A percentile compares a stretch with the other conserved stretches of the same genome.
phyloP scores from a whole-genome alignment of 305 asterid species.

The Rubia tinctorum region DNA sequence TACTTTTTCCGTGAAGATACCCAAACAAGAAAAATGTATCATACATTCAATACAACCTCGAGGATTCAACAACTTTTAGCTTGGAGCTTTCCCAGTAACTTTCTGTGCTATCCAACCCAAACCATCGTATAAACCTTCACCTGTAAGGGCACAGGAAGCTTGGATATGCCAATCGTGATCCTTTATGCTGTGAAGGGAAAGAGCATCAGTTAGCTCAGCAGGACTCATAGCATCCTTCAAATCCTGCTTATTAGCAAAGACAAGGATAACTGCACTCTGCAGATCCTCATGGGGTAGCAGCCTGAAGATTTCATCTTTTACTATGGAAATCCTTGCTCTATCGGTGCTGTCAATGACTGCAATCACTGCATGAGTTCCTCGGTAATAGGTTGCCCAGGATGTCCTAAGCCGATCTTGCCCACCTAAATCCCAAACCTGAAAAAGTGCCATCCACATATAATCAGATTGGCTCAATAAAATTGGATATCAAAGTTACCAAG shows the following conservation, averaged over 20 bases:
- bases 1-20: not conserved
- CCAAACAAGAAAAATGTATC: slow-evolving; percentile 4
- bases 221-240: slow-evolving; percentile 95
- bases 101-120: slow-evolving; percentile 93
- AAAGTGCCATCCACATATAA: slow-evolving; percentile 6
- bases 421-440: slow-evolving; percentile 97
- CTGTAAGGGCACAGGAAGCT: slow-evolving; percentile 89
- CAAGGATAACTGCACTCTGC: slow-evolving; percentile 70
- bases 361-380: slow-evolving; percentile 89
- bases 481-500: not conserved
- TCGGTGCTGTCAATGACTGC: slow-evolving; percentile 92
- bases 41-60: slow-evolving; percentile 7
- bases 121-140: slow-evolving; percentile 92
- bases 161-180: slow-evolving; percentile 98
- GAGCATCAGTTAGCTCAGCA: slow-evolving; percentile 89
- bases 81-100: slow-evolving; percentile 74
- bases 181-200: slow-evolving; percentile 94
- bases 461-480: not conserved
- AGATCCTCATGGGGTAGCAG: slow-evolving; percentile 88
- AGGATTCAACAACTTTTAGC: slow-evolving; percentile 32
- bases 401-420: slow-evolving; percentile 94
- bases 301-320: slow-evolving; percentile 81
- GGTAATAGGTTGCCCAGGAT: slow-evolving; percentile 93
- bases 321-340: slow-evolving; percentile 80
- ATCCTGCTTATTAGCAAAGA: slow-evolving; percentile 93